These are phyloP conservation scores for Yamadazyma olivae DNA, from an alignment of 805 yeast species.

Conservation along the genomic window DNA sequence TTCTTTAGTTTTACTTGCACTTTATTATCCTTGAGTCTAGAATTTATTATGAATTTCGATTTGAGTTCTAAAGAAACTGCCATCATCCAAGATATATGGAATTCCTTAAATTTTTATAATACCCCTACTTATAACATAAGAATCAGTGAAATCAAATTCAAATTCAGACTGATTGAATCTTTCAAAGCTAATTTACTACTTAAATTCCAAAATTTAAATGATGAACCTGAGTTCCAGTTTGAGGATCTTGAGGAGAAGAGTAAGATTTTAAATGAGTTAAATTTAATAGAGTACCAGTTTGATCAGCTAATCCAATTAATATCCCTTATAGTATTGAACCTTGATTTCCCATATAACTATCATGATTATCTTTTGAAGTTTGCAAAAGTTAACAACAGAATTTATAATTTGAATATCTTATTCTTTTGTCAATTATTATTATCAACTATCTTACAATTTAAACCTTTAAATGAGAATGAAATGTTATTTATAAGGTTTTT, in stretches of 20 bases:
- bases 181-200: constrained; percentile 1
- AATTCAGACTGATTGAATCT: background rate
- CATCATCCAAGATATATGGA: constrained; percentile 7
- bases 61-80: constrained; percentile 3
- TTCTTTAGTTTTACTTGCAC: too few relatives aligned
- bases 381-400: constrained; percentile 10
- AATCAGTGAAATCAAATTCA: constrained; percentile 5
- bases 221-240: too few relatives aligned
- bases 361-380: constrained; percentile 6
- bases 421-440: constrained; percentile 8
- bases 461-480: background rate
- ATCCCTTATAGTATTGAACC: constrained; percentile 5
- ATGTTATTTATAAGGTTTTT: constrained; percentile 7
- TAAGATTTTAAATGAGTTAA: constrained; percentile 1
- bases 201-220: too few relatives aligned
- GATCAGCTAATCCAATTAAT: constrained; percentile 6
- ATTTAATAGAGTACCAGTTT: constrained; percentile 4
- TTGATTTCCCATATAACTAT: constrained; percentile 1
- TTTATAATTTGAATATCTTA: constrained; percentile 9
- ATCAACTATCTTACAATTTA: constrained; percentile 1
- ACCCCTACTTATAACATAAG: background rate
- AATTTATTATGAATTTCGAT: constrained; percentile 1
- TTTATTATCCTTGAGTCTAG: too few relatives aligned
- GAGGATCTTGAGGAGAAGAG: too few relatives aligned
- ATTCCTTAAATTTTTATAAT: constrained; percentile 4